Evolutionary conservation across 2,329 filamentous ascomycete genomes (phyloP), one percentile per base, ranked within the genome.

Genomic region (Dactylellina leptospora): DNA sequence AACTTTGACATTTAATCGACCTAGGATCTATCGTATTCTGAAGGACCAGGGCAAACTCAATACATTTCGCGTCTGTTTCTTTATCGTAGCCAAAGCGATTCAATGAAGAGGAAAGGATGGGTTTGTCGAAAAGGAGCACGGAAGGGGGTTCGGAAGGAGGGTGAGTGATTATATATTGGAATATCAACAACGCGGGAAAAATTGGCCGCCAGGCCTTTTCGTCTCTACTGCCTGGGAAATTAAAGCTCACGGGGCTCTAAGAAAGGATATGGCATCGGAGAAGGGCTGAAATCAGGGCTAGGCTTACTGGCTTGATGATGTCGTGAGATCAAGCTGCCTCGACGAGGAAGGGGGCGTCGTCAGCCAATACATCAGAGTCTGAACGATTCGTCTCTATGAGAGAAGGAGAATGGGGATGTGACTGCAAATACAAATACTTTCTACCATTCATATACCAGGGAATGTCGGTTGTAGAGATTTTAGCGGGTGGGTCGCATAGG

Each of bases 111-210:
- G n/a, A 4, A 18, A 45, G 3, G 40, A 18, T 45, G 2, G 22
- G 6, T 18, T 22, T 45, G 40, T 45, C 18, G 28, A n/a, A 42
- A 50, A 58, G 53, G 42, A 66, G 51, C 22, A 28, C 33, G 13
- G 13, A n/a, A 13, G 50, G 48, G 18, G 48, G 51, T 50, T 16
- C 42, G 42, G 53, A 48, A 23, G 44, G 51, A 18, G 27, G 6
- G 6, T 13, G 8, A 66, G 33, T 44, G 61, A 56, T 38, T 66
- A 66, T 66, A 66, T 66, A 66, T 40, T 48, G 36, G 51, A 42
- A 48, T 13, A 16, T 13, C 51, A 55, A 51, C 53, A 66, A 66
- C 51, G 28, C 61, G 53, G 60, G 5, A 66, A 27, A 51, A 33
- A 18, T 20, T 58, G 27, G 50, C 33, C 51, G 38, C 42, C 18